Conservation (phyloP, 1,284 basidiomycete genomes). For the Ceratobasidium sp. region DNA sequence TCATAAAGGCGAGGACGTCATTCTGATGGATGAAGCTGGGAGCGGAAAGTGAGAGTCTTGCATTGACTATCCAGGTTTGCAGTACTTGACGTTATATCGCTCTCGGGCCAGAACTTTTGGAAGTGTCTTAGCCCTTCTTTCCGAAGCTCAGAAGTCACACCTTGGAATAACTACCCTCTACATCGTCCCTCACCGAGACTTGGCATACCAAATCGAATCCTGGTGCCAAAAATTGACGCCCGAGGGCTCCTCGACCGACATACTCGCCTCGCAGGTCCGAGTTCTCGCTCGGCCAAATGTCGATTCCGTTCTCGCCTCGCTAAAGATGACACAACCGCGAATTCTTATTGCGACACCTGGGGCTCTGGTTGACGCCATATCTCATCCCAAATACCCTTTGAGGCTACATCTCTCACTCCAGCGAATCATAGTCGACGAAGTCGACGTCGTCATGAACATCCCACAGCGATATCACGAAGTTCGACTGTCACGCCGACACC, state of each 20-base stretch:
- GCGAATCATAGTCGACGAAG: slow-evolving; percentile 75
- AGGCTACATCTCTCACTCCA: slow-evolving; percentile 54
- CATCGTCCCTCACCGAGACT: slow-evolving; percentile 77
- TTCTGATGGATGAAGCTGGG: slow-evolving; percentile 75
- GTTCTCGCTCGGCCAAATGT: slow-evolving; percentile 40
- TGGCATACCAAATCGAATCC: slow-evolving; percentile 72
- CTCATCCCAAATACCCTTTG: slow-evolving; percentile 59
- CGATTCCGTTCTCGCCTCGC: slow-evolving; percentile 52
- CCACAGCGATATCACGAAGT: slow-evolving; percentile 48
- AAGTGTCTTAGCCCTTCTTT: slow-evolving; percentile 70
- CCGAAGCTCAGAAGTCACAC: slow-evolving; percentile 59
- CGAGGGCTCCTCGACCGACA: slow-evolving; percentile 50
- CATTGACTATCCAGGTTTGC: neutral
- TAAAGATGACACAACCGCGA: slow-evolving; percentile 61
- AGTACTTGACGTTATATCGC: neutral
- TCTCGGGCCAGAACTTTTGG: slow-evolving; percentile 73
- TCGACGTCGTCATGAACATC: slow-evolving; percentile 72
- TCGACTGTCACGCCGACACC: neutral
- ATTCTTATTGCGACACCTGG: slow-evolving; percentile 78
- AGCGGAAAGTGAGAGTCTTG: slow-evolving; percentile 72
- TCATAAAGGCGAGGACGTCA: slow-evolving; percentile 63
- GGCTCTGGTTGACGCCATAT: slow-evolving; percentile 67
- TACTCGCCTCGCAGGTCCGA: slow-evolving; percentile 50
- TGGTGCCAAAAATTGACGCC: slow-evolving; percentile 71
- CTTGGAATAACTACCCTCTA: slow-evolving; percentile 63